Evolutionary conservation across 768 basidiomycete species (phyloP).

Genomic region (Lanmaoa rubissima): DNA sequence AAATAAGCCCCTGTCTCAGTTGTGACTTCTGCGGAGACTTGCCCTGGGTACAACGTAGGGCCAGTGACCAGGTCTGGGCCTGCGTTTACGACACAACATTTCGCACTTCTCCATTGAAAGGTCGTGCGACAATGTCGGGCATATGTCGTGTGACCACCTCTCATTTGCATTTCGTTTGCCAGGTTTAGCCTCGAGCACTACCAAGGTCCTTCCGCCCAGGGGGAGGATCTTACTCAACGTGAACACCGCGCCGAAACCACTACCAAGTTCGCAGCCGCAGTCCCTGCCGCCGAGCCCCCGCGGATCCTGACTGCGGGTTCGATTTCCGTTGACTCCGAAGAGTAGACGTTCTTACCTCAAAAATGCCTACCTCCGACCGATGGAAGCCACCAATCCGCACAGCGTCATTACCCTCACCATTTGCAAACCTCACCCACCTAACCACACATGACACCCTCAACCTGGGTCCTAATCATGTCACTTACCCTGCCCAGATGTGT

Average conservation of each 20-base stretch:
- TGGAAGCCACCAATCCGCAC: background rate
- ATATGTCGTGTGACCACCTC: background rate
- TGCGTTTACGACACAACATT: no score
- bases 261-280: no score
- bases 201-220: background rate
- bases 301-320: background rate
- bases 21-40: no score
- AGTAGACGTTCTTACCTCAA: background rate
- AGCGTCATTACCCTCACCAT: background rate
- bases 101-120: background rate
- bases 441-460: slow-evolving; percentile 13
- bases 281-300: no score
- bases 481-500: background rate
- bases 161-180: background rate
- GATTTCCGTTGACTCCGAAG: background rate
- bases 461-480: slow-evolving; percentile 7
- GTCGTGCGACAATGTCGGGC: background rate
- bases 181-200: no score
- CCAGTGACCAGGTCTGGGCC: no score
- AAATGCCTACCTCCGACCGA: background rate
- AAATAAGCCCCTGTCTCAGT: slow-evolving; percentile 7
- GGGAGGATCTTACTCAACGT: no score
- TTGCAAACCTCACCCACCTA: slow-evolving; percentile 8
- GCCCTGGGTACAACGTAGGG: no score
- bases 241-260: no score